Evolutionary conservation across 2,329 filamentous ascomycete species (phyloP), one percentile per base, ranked within the genome.

Genomic region (Colletotrichum horii): DNA sequence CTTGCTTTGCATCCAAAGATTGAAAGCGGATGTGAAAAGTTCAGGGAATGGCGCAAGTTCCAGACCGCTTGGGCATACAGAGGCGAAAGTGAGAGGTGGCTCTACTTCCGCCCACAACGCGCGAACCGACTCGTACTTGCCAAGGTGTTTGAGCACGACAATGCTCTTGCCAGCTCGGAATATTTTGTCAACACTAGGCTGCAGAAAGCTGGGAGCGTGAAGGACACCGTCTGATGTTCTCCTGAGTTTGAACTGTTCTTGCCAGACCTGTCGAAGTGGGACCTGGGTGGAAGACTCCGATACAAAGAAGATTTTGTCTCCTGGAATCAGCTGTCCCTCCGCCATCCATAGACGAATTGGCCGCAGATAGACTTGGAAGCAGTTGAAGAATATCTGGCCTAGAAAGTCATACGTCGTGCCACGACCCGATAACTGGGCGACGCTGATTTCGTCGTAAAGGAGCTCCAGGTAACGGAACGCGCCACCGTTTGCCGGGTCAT

Each of bases 141-240:
- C 91, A 14, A 98, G 87, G 64, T 93, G 91, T 76, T 93, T 93
- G n/a, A 98, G 85, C 60, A 98, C 94, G 2, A 97, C 91, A 71
- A 97, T 93, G 79, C 94, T 97, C 84, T 98, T 98, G 1, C 96
- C 96, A 2, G 95, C 93, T 2, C 93, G 95, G 80, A 98, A 96
- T 48, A 98, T 95, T 77, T 93, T 94, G 28, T 87, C 85, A 1
- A 91, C 92, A 3, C 93, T 91, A 4, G 93, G 89, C 52, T 93
- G 91, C 6, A 98, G 88, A 78, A 98, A 98, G 4, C 86, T 89
- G 0, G 96, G 96, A 0, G 93, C 93, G 79, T 94, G 92, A 2
- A 96, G 83, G 3, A 85, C 84, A 19, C 93, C 92, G 56, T 91
- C 87, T 4, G 89, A 83, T 1, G 92, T 91, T 15, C 86, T 88